These are phyloP conservation scores for Syzygium jambos DNA, from an alignment of 345 rosid genomes.

Conservation along the genomic window DNA sequence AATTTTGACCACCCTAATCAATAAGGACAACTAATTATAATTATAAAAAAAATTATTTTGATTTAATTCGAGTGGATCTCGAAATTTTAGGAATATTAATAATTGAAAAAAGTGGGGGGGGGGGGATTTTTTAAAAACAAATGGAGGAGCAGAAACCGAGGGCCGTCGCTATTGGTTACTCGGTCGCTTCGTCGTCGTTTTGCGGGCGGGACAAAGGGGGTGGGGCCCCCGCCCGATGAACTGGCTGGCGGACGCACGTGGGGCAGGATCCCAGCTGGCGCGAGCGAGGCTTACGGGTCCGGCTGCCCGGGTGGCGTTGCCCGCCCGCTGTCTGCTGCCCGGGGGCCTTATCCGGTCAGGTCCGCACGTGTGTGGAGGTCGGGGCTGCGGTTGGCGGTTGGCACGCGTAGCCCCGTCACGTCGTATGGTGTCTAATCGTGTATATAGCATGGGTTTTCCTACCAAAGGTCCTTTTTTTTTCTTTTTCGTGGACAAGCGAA, in stretches of 20 bases:
- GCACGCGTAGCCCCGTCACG: background rate
- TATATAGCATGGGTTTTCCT: too few species aligned
- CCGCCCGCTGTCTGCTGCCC: conserved; percentile 24
- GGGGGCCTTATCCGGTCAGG: conserved; percentile 4
- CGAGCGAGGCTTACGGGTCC: background rate
- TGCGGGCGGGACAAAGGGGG: background rate
- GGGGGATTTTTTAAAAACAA: background rate
- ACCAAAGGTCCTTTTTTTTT: background rate
- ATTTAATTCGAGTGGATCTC: background rate
- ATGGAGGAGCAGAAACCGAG: conserved; percentile 8
- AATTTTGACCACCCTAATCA: background rate
- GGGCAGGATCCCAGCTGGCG: background rate
- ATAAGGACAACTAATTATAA: background rate
- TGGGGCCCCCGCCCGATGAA: background rate
- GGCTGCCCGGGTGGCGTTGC: conserved; percentile 6
- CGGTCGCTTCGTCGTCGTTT: conserved; percentile 20
- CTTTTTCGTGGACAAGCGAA: too few species aligned
- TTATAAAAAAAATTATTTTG: background rate
- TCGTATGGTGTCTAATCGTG: background rate
- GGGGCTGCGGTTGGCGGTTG: background rate
- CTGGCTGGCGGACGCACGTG: conserved; percentile 6
- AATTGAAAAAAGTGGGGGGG: background rate
- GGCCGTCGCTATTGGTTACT: conserved; percentile 25
- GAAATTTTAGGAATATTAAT: background rate
- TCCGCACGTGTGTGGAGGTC: background rate